These are phyloP conservation scores for Daldinia vernicosa DNA, from an alignment of 495 filamentous ascomycete genomes.

Conservation along the genomic window DNA sequence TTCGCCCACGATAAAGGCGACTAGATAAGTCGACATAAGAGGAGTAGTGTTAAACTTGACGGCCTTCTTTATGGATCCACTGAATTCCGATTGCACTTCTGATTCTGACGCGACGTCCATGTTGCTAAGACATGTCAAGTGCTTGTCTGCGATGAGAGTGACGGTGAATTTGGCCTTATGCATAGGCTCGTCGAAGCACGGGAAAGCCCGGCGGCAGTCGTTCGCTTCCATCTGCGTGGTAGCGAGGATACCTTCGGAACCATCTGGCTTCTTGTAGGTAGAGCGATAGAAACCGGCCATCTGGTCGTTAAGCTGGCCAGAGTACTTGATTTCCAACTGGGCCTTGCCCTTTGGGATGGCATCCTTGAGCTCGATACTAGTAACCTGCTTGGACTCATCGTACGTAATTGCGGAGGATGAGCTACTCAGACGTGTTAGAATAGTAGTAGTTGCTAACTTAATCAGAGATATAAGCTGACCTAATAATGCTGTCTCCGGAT, in stretches of 20 bases:
- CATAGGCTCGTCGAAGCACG: conserved; percentile 81
- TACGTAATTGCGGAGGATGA: conserved; percentile 65
- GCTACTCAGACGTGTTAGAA: conserved; percentile 46
- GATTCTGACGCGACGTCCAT: conserved; percentile 78
- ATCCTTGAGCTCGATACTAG: conserved; percentile 70
- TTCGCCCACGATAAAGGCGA: conserved; percentile 80
- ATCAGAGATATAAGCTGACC: conserved; percentile 34
- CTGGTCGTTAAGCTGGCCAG: conserved; percentile 76
- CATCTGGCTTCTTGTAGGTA: conserved; percentile 73
- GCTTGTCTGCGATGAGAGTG: conserved; percentile 76
- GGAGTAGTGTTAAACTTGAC: conserved; percentile 79
- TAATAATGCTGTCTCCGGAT: conserved; percentile 57
- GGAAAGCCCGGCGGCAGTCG: conserved; percentile 77
- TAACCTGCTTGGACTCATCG: conserved; percentile 70
- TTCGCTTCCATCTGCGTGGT: conserved; percentile 88
- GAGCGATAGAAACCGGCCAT: conserved; percentile 87
- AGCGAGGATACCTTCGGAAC: conserved; percentile 69
- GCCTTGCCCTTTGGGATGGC: conserved; percentile 68
- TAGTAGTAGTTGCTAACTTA: conserved; percentile 6
- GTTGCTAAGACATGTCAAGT: conserved; percentile 79
- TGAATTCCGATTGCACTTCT: conserved; percentile 64
- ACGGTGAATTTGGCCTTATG: conserved; percentile 78
- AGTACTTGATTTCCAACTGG: conserved; percentile 72
- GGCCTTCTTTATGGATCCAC: conserved; percentile 67
- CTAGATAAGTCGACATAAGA: conserved; percentile 79